Conservation (phyloP, 1,139 yeast genomes). For the Yamadazyma buinensis region DNA sequence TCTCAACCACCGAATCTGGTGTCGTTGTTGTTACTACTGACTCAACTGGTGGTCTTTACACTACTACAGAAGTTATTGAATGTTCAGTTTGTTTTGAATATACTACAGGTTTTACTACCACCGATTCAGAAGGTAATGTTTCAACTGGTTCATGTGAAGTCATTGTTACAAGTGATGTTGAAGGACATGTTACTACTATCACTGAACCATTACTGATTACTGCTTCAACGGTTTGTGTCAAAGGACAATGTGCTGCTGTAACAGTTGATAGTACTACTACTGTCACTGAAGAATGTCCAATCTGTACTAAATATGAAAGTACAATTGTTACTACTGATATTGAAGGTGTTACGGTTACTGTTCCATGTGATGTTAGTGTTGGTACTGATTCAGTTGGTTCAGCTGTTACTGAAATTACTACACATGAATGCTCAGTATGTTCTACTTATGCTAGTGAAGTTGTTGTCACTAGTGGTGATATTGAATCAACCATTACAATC, state of each 20-base stretch:
- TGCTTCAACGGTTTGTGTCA: conserved; percentile 1
- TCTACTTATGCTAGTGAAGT: too few species aligned
- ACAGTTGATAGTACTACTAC: neutral
- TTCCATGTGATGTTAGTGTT: neutral
- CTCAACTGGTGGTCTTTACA: conserved; percentile 6
- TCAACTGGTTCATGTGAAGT: too few species aligned
- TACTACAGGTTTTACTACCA: too few species aligned
- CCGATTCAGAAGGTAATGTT: too few species aligned
- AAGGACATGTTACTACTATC: too few species aligned
- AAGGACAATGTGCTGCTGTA: conserved; percentile 3
- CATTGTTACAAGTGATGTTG: too few species aligned
- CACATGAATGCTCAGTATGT: too few species aligned
- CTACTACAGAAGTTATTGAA: neutral
- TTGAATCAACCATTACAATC: too few species aligned
- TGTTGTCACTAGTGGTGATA: too few species aligned
- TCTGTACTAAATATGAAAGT: too few species aligned
- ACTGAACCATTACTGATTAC: neutral
- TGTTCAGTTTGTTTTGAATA: too few species aligned
- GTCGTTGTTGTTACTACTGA: conserved; percentile 8
- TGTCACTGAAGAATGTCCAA: neutral
- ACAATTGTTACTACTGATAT: too few species aligned
- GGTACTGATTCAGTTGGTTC: neutral
- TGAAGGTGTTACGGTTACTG: neutral
- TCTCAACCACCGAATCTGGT: conserved; percentile 1
- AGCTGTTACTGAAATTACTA: neutral